These are phyloP conservation scores for Hypoxylon sp. DNA, from an alignment of 2,329 filamentous ascomycete genomes.

Conservation along the genomic window DNA sequence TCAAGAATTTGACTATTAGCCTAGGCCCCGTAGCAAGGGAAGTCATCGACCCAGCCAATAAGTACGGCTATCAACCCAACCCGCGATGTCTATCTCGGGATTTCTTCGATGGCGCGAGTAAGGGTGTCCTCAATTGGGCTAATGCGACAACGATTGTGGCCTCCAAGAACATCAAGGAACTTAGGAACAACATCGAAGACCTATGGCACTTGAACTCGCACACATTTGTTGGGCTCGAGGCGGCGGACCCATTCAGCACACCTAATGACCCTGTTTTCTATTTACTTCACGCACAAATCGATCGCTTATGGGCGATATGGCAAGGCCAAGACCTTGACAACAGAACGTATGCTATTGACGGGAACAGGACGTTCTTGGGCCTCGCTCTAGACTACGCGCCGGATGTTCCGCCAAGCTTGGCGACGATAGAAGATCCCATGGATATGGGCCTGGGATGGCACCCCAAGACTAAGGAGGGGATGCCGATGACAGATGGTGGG, in stretches of 20 bases:
- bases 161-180: slow-evolving; percentile 27
- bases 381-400: slow-evolving; percentile 40
- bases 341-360: slow-evolving; percentile 44
- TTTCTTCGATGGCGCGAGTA: slow-evolving; percentile 25
- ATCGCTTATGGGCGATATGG: slow-evolving; percentile 48
- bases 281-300: slow-evolving; percentile 46
- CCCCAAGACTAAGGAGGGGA: slow-evolving; percentile 40
- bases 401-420: slow-evolving; percentile 37
- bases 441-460: slow-evolving; percentile 38
- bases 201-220: slow-evolving; percentile 45
- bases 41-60: slow-evolving; percentile 37
- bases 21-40: slow-evolving; percentile 43
- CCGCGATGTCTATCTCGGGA: slow-evolving; percentile 41
- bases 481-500: slow-evolving; percentile 39
- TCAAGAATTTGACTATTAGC: slow-evolving; percentile 39
- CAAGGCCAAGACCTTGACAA: slow-evolving; percentile 41
- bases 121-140: slow-evolving; percentile 38
- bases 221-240: slow-evolving; percentile 40
- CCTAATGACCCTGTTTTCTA: slow-evolving; percentile 47
- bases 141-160: slow-evolving; percentile 44
- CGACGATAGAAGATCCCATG: slow-evolving; percentile 43
- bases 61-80: slow-evolving; percentile 40
- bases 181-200: slow-evolving; percentile 35
- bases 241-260: slow-evolving; percentile 45
- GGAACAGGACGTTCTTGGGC: slow-evolving; percentile 44